Evolutionary conservation across 306 rosid species (phyloP).

Genomic region (Cucurbita moschata): DNA sequence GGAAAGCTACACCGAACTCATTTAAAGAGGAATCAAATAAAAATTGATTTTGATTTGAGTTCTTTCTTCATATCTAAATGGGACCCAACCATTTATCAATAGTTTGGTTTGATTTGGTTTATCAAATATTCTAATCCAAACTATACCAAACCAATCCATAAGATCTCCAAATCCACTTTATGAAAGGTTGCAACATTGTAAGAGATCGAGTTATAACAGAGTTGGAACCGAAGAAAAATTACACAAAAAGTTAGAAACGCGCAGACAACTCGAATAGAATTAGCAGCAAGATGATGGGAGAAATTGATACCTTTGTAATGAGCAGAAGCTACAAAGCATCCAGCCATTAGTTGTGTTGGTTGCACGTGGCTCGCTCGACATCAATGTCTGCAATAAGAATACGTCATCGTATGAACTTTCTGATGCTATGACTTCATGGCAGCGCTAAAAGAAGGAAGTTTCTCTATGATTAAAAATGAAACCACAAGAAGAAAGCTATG

Average conservation of each 20-base stretch:
- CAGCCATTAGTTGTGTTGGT: neutral
- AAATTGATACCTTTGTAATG: neutral
- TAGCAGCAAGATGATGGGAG: neutral
- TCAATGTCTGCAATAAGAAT: no score
- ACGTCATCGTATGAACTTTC: no score
- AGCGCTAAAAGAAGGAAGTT: neutral
- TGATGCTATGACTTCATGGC: neutral
- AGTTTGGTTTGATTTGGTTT: neutral
- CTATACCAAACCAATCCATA: neutral
- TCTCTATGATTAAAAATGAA: neutral
- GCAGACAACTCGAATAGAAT: neutral
- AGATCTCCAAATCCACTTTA: neutral
- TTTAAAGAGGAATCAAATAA: neutral
- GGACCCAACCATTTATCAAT: neutral
- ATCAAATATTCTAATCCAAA: neutral
- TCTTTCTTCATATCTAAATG: neutral
- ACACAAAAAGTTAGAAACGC: neutral
- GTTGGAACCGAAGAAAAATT: neutral
- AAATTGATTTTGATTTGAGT: neutral
- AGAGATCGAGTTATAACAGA: neutral
- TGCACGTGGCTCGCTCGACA: neutral
- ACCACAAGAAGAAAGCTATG: neutral
- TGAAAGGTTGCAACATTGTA: neutral
- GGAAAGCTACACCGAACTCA: neutral
- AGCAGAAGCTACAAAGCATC: neutral